Evolutionary conservation across 805 yeast genomes (phyloP), one percentile per base, ranked within the genome.

Genomic region (Metschnikowia lochheadii): DNA sequence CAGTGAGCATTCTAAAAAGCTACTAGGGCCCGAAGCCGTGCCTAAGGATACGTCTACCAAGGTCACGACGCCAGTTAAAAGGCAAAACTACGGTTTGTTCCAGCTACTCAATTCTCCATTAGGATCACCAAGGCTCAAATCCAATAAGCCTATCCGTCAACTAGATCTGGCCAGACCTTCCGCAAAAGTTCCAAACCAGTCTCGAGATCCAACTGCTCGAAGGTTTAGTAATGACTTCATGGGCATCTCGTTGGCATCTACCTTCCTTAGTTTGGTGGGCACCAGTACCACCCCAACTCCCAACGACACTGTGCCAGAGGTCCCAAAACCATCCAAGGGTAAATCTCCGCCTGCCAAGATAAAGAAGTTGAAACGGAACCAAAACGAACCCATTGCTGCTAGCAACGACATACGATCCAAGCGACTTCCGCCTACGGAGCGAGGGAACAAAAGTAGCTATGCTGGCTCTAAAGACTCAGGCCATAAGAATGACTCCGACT

Each of bases 391-490:
- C 1, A 70, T 73, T 5, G 47, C 63, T 5, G 55, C 61, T 8
- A 57, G 55, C 18, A 67, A 63, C 45, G 73, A 71, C n/a, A 53
- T 46, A 10, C 66, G 61, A 21, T 44, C 57, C 17, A 69, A 71
- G 49, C 51, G 77, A 43, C 53, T 65, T 29, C 78, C 76, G 1
- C 58, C 63, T 6, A 56, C 58, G 6, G 54, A 50, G n/a, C 44
- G 58, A 17, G 49, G 46, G 11, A 50, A 64, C 47, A 79, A 77
- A 0, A 60, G 70, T 15, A 75, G 69, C 56, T 75, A 81, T 3
- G 66, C 70, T 5, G 11, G 73, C 76, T 13, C 74, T 7, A 75
- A 77, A 49, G 72, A 72, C 35, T 66, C 73, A 4, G 66, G 70
- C 6, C 63, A 77, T 18, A 64, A 68, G n/a, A 15, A 26, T 15